phyloP scores from a whole-genome alignment of 495 filamentous ascomycete species.

The Aspergillus bridgeri region DNA sequence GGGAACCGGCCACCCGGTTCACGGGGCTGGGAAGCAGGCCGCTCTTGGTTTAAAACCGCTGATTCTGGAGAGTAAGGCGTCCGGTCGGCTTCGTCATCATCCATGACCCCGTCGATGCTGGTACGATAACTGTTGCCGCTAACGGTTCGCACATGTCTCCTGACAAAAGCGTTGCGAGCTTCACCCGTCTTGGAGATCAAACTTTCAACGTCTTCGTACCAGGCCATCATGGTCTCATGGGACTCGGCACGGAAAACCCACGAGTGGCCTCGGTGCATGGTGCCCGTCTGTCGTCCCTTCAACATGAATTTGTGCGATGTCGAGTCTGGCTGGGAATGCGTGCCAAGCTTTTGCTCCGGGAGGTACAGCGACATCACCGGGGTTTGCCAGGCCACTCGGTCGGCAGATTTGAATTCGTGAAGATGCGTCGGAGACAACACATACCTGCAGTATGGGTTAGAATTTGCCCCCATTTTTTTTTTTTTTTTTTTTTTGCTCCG shows the following conservation, averaged over 20 bases:
- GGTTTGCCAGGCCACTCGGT: constrained; percentile 62
- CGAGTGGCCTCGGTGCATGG: constrained; percentile 91
- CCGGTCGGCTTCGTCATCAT: constrained; percentile 81
- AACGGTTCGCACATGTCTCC: constrained; percentile 68
- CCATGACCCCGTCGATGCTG: constrained; percentile 70
- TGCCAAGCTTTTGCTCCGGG: constrained; percentile 90
- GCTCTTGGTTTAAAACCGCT: constrained; percentile 42
- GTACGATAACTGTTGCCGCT: constrained; percentile 65
- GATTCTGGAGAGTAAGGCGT: constrained; percentile 67
- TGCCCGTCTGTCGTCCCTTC: constrained; percentile 89
- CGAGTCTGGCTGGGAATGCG: constrained; percentile 77
- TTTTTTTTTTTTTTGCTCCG: too few species aligned
- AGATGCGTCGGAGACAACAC: constrained; percentile 94
- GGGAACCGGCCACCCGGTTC: constrained; percentile 88
- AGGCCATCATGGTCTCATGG: constrained; percentile 93
- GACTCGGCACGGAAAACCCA: constrained; percentile 98
- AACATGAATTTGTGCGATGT: constrained; percentile 98
- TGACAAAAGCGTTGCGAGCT: constrained; percentile 82
- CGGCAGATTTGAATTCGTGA: constrained; percentile 95
- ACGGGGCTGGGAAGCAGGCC: constrained; percentile 51
- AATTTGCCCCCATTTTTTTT: neutral
- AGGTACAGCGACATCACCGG: constrained; percentile 96
- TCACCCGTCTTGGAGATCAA: constrained; percentile 87
- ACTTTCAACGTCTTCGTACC: constrained; percentile 88
- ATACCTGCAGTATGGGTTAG: constrained; percentile 59